Evolutionary conservation across 805 yeast genomes (phyloP), one percentile per base, ranked within the genome.

Genomic region (Candida oleophila): DNA sequence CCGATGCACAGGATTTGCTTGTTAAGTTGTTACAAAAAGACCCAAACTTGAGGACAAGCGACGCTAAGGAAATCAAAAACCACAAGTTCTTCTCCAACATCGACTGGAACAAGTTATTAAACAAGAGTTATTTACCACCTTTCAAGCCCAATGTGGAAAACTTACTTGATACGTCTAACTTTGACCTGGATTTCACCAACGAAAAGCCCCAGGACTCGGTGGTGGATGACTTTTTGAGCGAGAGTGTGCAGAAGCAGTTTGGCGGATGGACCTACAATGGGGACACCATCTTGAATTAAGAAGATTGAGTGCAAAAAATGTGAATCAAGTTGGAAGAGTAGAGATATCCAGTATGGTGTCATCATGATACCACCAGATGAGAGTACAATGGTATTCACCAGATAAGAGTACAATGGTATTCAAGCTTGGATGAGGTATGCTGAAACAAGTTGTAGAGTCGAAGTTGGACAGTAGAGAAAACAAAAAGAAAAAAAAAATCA

Each of bases 181-280:
- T 94, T 59, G 97, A 92, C 62, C 80, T 83, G 52, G 96, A 87
- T 60, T 94, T 94, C 62, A 94, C 99, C 3, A 85, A 76, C 59
- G 98, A 94, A 60, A 82, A 85, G 56, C 98, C 99, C 3, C 85
- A 89, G 55, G 99, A 94, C 64, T 87, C 96, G 51, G 97, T 94
- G 11, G 97, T 91, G 15, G 96, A 91, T 63, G 96, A 89, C 60
- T 89, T 80, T 55, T 76, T 94, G 51, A 87, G 95, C 59, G 98
- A 90, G 56, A 82, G 91, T 57, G 97, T 94, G n/a, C 99, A 94
- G 67, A 83, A 87, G 62, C 98, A 94, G 69, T 94, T 94, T 74
- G 98, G 97, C 41, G 98, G 99, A 4, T 94, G 99, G 99, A 92
- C 98, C 2, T 92, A 91, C 66, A 88, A 85, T 41, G 95, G 94